Percentiles rank a stretch among this genome's conserved stretches.
phyloP scores from a whole-genome alignment of 2,329 filamentous ascomycete genomes.

The Colletotrichum caudatum region DNA sequence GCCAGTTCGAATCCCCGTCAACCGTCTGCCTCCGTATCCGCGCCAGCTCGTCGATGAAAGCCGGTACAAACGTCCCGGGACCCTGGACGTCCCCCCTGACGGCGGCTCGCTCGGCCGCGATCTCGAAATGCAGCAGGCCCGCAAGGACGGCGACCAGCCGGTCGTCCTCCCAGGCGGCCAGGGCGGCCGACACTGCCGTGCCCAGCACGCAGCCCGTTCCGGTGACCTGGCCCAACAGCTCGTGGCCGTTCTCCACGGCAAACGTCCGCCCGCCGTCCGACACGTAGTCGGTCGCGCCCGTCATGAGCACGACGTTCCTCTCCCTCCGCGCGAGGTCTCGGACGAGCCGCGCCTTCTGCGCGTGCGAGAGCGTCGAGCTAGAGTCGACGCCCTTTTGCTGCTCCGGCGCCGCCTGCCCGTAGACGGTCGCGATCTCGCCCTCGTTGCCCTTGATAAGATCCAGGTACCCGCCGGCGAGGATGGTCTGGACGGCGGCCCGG shows the following conservation, averaged over 20 bases:
- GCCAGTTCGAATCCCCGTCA: slow-evolving; percentile 63
- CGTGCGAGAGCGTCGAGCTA: slow-evolving; percentile 60
- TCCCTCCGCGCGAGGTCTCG: slow-evolving; percentile 74
- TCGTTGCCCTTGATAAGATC: slow-evolving; percentile 96
- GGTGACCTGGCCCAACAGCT: slow-evolving; percentile 76
- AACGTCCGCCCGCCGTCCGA: slow-evolving; percentile 79
- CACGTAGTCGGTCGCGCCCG: slow-evolving; percentile 81
- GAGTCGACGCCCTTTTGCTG: slow-evolving; percentile 90
- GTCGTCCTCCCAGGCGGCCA: slow-evolving; percentile 73
- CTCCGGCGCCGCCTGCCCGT: slow-evolving; percentile 59
- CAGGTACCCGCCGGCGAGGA: slow-evolving; percentile 82
- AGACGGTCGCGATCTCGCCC: slow-evolving; percentile 82
- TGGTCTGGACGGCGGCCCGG: slow-evolving; percentile 74
- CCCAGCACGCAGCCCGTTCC: slow-evolving; percentile 89
- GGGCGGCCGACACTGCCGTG: slow-evolving; percentile 80
- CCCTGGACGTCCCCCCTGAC: slow-evolving; percentile 75
- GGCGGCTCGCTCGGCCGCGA: slow-evolving; percentile 77
- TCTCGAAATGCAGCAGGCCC: slow-evolving; percentile 81
- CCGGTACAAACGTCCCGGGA: slow-evolving; percentile 87
- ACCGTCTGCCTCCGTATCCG: slow-evolving; percentile 62
- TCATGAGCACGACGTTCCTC: slow-evolving; percentile 82
- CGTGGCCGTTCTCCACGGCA: slow-evolving; percentile 81
- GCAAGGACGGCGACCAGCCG: slow-evolving; percentile 80
- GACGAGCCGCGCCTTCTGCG: slow-evolving; percentile 71
- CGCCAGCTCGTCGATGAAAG: slow-evolving; percentile 81